Evolutionary conservation across 139 green algal genomes (phyloP).

Genomic region (Picochlorum sp.): DNA sequence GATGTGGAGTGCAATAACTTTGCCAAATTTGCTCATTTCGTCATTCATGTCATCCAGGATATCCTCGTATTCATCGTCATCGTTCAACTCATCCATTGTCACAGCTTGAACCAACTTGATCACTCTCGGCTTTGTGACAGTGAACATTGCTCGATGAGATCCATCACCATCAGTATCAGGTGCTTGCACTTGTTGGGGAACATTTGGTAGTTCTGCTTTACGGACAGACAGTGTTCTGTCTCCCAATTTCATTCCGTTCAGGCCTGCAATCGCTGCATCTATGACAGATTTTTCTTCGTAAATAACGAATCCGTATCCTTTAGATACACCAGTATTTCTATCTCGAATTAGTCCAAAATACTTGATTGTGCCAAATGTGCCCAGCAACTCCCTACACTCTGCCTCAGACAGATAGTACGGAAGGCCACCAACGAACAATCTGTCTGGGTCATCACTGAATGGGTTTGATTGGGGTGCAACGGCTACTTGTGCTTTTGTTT

Average conservation of each 20-base stretch:
- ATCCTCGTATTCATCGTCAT: constrained; percentile 84
- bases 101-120: constrained; percentile 40
- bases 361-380: constrained; percentile 80
- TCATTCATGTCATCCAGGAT: constrained; percentile 84
- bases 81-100: constrained; percentile 72
- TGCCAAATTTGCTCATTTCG: constrained; percentile 54
- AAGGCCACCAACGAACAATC: constrained; percentile 94
- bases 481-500: not conserved
- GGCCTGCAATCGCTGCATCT: constrained; percentile 75
- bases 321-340: constrained; percentile 79
- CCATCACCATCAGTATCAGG: not conserved
- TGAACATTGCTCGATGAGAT: constrained; percentile 15
- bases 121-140: constrained; percentile 8
- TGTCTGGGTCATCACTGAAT: constrained; percentile 13
- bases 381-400: constrained; percentile 89
- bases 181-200: not conserved
- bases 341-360: constrained; percentile 92
- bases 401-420: constrained; percentile 94
- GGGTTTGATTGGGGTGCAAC: not conserved
- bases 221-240: constrained; percentile 86
- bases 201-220: not conserved
- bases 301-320: constrained; percentile 95
- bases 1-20: constrained; percentile 46
- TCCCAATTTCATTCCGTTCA: constrained; percentile 95
- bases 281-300: constrained; percentile 75